phyloP scores from a whole-genome alignment of 768 basidiomycete species.

The Cystofilobasidium bisporidii region DNA sequence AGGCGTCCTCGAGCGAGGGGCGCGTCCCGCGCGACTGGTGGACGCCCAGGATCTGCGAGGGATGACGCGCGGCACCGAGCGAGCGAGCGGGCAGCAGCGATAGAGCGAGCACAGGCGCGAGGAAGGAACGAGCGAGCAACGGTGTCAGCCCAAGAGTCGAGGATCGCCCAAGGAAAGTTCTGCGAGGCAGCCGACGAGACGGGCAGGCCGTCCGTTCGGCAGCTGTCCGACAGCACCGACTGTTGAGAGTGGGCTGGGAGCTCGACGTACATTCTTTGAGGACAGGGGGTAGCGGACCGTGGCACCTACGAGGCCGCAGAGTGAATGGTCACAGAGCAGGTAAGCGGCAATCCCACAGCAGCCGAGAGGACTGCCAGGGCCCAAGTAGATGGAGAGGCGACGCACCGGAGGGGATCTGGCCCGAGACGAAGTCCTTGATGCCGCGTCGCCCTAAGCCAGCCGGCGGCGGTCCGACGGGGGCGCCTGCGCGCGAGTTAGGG shows the following conservation, averaged over 20 bases:
- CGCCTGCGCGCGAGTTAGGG: not conserved
- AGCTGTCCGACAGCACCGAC: no score
- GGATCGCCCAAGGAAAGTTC: no score
- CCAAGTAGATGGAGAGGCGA: not conserved
- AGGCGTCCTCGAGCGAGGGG: constrained; percentile 17
- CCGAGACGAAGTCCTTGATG: constrained; percentile 2
- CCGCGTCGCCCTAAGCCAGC: not conserved
- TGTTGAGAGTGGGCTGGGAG: no score
- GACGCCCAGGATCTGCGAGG: constrained; percentile 10
- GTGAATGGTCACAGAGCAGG: no score
- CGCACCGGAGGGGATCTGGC: not conserved
- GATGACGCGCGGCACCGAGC: no score
- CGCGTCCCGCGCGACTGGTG: constrained; percentile 19
- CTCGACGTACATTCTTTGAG: not conserved
- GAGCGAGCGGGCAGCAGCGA: no score
- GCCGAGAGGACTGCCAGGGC: not conserved
- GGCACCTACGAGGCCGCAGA: not conserved
- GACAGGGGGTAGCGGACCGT: not conserved
- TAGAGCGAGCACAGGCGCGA: not conserved
- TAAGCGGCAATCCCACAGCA: no score
- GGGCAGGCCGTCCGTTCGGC: no score
- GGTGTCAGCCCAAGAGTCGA: no score
- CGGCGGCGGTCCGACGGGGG: not conserved
- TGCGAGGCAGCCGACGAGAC: no score
- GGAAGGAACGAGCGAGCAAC: not conserved